Evolutionary conservation across 2,329 filamentous ascomycete species (phyloP), one percentile per base, ranked within the genome.

Genomic region (Phaeoacremonium minimum): DNA sequence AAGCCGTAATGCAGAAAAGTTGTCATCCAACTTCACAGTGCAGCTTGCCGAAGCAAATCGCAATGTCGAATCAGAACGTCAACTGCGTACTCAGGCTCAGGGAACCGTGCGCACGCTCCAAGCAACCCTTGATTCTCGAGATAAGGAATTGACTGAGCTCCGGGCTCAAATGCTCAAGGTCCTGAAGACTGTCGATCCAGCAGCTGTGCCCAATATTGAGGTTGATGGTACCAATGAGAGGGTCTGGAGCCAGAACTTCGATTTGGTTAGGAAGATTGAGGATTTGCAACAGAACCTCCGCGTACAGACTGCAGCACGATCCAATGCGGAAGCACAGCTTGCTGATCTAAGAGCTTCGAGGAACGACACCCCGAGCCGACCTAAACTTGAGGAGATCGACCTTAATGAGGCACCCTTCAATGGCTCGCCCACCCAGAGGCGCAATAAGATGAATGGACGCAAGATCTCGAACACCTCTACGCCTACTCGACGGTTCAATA

Each of bases 21-120:
- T 82, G 15, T 83, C 87, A 14, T 94, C 88, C 1, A 85, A 80
- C 22, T 76, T 84, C 41, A 87, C 83, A 6, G 78, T 85, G 15
- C 89, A 97, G 56, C 72, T 97, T 18, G 87, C 89, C 7, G 93
- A 97, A 57, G 82, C 82, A 12, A 95, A 95, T 52, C 80, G 90
- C 19, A 93, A 84, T 37, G 77, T 96, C 15, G 93, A 97, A 51
- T 90, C 89, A 2, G 91, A 97, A 60, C 77, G 86, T 33, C 90
- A 96, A 51, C 67, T 95, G 37, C 85, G 87, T 26, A 77, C 72
- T 3, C 91, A 96, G 57, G 87, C 89, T 9, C 90, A 97, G 57
- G 73, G 83, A 6, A 95, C 90, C 34, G 85, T 86, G 17, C 83
- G 88, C 32, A 84, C 88, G 11, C 71, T 95, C 37, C 90, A 96